Evolutionary conservation across 495 filamentous ascomycete species (phyloP).

Genomic region (Trichodelitschia bisporula): DNA sequence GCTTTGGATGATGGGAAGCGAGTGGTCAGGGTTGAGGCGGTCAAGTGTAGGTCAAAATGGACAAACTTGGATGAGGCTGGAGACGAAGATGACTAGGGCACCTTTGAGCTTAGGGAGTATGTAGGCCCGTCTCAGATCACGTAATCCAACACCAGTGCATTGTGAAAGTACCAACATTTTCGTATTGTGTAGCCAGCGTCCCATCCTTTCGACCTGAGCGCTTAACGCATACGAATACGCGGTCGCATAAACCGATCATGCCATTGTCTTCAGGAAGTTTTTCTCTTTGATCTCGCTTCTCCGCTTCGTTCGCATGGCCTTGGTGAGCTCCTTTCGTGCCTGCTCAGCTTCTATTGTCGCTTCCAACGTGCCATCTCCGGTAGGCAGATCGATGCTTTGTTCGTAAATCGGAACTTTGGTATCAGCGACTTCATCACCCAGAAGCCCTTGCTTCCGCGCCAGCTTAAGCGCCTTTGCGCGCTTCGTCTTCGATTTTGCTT

Average conservation of each 20-base stretch:
- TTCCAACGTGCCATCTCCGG: slow-evolving; percentile 25
- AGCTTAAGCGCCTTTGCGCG: slow-evolving; percentile 39
- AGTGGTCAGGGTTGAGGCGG: slow-evolving; percentile 39
- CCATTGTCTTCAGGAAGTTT: slow-evolving; percentile 76
- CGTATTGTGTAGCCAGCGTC: too few relatives aligned
- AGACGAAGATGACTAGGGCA: slow-evolving; percentile 22
- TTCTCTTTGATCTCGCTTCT: slow-evolving; percentile 65
- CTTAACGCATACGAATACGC: neutral
- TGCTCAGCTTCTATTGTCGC: slow-evolving; percentile 30
- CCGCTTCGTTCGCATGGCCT: slow-evolving; percentile 44
- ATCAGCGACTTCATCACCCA: slow-evolving; percentile 34
- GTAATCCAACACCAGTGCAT: too few relatives aligned
- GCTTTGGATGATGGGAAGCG: slow-evolving; percentile 44
- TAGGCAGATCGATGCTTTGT: slow-evolving; percentile 63
- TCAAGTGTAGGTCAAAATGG: slow-evolving; percentile 43
- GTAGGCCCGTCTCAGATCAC: too few relatives aligned
- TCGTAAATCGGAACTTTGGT: slow-evolving; percentile 61
- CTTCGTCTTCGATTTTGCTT: slow-evolving; percentile 62
- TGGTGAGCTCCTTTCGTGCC: slow-evolving; percentile 38
- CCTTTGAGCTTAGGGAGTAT: too few relatives aligned
- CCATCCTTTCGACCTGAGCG: neutral
- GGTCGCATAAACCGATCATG: too few relatives aligned
- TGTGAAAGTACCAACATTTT: too few relatives aligned
- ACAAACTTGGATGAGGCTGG: slow-evolving; percentile 37
- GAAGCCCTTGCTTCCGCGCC: slow-evolving; percentile 37